Evolutionary conservation across 208 protist species (phyloP), one percentile per base, ranked within the genome.

Genomic region (Endotrypanum monterogeii): DNA sequence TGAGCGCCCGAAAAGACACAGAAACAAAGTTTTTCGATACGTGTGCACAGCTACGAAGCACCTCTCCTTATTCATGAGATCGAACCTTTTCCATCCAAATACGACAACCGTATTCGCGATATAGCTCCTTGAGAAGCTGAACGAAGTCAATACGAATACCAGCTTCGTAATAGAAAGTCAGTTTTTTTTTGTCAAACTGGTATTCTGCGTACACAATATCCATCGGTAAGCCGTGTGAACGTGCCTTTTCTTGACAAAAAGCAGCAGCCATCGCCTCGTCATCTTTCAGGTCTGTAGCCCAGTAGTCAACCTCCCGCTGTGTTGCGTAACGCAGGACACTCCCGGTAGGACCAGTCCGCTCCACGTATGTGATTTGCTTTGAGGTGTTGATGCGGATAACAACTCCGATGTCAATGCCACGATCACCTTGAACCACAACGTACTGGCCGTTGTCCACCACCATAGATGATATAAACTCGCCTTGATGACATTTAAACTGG

Each of bases 101-200:
- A 39, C 93, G 83, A 85, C 93, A 97, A 3, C 91, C 88, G 68
- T 94, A 97, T 71, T 97, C 86, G 41, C 87, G 79, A 84, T 94
- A 96, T 20, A 94, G 77, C 58, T 95, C 90, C 71, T 96, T 92
- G 35, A 95, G 78, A 20, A 97, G 76, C 71, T 90, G 78, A 12
- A 93, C 86, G 77, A 96, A 97, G 63, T 97, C 90, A 55, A 95
- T 87, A 25, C 90, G 89, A 4, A 76, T 72, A 44, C 83, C 82
- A 1, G 94, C 83, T 18, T 86, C 86, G 82, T 98, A 98, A 83
- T 96, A 95, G 70, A 98, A 98, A 12, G 92, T 98, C 1, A 98
- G 87, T 82, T 98, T 98, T 70, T 98, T 96, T 67, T 96, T 96
- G 78, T 98, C 94, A 74, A 95, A 98, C 74, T 98, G 94, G 68